Percentiles rank a stretch among this genome's conserved stretches.
Evolutionary conservation across 495 filamentous ascomycete species (phyloP).

Genomic region (Margaritispora aquatica): DNA sequence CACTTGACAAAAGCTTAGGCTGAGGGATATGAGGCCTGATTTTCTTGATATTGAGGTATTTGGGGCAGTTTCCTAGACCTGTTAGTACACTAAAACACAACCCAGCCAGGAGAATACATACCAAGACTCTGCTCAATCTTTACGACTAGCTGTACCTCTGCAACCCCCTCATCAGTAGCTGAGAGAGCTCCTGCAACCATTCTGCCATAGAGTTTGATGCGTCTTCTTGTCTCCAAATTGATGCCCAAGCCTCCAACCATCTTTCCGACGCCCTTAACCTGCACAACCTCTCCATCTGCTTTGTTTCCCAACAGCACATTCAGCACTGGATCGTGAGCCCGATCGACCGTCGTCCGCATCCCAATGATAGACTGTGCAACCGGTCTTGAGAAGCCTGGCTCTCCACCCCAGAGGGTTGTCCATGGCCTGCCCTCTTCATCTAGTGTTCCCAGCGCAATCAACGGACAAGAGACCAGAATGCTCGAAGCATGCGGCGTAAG

Average conservation of each 20-base stretch:
- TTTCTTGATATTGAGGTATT: slow-evolving; percentile 71
- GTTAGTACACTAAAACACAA: slow-evolving; percentile 4
- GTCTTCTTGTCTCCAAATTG: slow-evolving; percentile 56
- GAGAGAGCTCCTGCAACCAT: slow-evolving; percentile 52
- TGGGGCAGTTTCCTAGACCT: slow-evolving; percentile 61
- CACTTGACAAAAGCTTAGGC: slow-evolving; percentile 44
- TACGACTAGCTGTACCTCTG: slow-evolving; percentile 58
- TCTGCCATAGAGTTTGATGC: slow-evolving; percentile 62
- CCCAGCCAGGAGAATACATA: not conserved
- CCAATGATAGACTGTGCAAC: slow-evolving; percentile 53
- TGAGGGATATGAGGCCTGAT: slow-evolving; percentile 46
- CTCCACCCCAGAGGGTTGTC: slow-evolving; percentile 70
- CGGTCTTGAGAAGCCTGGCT: slow-evolving; percentile 55
- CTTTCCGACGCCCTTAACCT: slow-evolving; percentile 23
- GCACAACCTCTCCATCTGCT: slow-evolving; percentile 35
- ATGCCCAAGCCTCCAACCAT: slow-evolving; percentile 59
- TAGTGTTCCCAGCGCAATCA: slow-evolving; percentile 64
- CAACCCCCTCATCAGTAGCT: slow-evolving; percentile 27
- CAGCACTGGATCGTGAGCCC: slow-evolving; percentile 58
- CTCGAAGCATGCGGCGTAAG: slow-evolving; percentile 27
- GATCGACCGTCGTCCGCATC: slow-evolving; percentile 51
- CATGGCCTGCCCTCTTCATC: slow-evolving; percentile 60
- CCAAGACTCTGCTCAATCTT: slow-evolving; percentile 63
- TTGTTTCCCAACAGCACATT: slow-evolving; percentile 40
- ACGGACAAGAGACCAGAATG: slow-evolving; percentile 49